Percentiles rank a stretch among this genome's conserved stretches.
Conservation (phyloP, 495 filamentous ascomycete species). For the Aspergillus cristatus region DNA sequence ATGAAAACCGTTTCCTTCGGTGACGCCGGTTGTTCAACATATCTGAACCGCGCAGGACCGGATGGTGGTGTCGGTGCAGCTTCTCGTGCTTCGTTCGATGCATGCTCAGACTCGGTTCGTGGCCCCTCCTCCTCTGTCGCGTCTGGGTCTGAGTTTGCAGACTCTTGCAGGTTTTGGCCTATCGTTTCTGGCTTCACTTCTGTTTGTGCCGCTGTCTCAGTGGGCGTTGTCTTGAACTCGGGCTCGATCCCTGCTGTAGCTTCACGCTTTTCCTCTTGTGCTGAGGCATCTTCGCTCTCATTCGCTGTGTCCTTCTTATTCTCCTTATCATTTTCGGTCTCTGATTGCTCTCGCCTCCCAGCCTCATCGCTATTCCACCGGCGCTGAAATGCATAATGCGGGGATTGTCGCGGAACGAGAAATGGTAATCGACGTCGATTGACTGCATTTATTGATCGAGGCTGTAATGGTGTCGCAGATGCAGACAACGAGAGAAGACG, state of each 20-base stretch:
- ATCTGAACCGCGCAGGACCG: conserved; percentile 5
- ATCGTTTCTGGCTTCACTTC: too few species aligned
- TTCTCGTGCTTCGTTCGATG: not conserved
- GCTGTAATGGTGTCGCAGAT: too few species aligned
- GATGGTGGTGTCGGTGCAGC: conserved; percentile 8
- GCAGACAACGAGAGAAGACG: conserved; percentile 34
- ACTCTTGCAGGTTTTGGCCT: too few species aligned
- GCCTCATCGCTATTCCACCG: conserved; percentile 35
- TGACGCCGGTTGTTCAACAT: conserved; percentile 1
- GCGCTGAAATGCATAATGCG: conserved; percentile 19
- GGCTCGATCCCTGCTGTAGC: too few species aligned
- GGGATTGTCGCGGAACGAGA: conserved; percentile 13
- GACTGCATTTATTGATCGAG: too few species aligned
- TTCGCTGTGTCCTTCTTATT: not conserved
- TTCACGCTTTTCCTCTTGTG: too few species aligned
- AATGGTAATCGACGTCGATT: conserved; percentile 11
- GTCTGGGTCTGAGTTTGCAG: not conserved
- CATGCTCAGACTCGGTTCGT: not conserved
- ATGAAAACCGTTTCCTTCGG: conserved; percentile 54
- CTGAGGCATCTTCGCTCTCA: too few species aligned
- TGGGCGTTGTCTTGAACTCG: too few species aligned
- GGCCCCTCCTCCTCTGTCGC: not conserved
- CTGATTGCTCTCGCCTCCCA: conserved; percentile 10
- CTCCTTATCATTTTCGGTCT: not conserved
- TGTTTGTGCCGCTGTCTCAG: too few species aligned